phyloP scores from a whole-genome alignment of 495 filamentous ascomycete species.

The Aspergillus haitiensis region DNA sequence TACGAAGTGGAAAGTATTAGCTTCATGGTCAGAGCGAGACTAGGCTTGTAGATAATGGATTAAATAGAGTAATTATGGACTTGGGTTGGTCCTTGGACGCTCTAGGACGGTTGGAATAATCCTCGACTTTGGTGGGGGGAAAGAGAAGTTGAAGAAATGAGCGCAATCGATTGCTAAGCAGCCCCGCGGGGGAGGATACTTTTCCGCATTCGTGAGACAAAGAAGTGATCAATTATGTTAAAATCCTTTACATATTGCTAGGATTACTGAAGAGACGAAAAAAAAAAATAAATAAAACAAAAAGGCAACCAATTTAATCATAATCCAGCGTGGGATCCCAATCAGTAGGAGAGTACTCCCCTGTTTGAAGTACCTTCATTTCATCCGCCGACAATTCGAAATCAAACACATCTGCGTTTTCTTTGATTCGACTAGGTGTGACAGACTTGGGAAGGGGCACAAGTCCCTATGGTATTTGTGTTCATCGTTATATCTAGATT shows the following conservation, averaged over 20 bases:
- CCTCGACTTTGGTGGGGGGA: neutral
- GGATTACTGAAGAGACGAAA: no score
- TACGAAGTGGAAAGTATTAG: slow-evolving; percentile 89
- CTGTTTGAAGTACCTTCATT: slow-evolving; percentile 57
- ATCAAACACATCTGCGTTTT: slow-evolving; percentile 78
- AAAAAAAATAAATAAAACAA: neutral
- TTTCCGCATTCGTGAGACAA: neutral
- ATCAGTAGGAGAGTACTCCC: slow-evolving; percentile 56
- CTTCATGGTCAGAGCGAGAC: slow-evolving; percentile 53
- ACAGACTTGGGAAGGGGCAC: slow-evolving; percentile 65
- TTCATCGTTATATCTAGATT: neutral
- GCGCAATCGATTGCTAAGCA: slow-evolving; percentile 30
- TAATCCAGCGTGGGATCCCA: slow-evolving; percentile 62
- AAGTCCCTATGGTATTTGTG: slow-evolving; percentile 44
- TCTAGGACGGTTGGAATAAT: neutral
- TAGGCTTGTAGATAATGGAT: neutral
- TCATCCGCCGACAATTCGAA: slow-evolving; percentile 69
- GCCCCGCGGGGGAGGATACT: slow-evolving; percentile 16
- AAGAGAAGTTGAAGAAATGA: neutral
- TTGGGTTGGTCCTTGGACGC: neutral
- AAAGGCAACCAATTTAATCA: slow-evolving; percentile 30
- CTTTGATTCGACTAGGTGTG: slow-evolving; percentile 57
- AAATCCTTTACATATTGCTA: no score
- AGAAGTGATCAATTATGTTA: no score
- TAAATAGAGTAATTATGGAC: neutral